These are phyloP conservation scores for Suillus cothurnatus DNA, from an alignment of 768 basidiomycete species.

Conservation along the genomic window DNA sequence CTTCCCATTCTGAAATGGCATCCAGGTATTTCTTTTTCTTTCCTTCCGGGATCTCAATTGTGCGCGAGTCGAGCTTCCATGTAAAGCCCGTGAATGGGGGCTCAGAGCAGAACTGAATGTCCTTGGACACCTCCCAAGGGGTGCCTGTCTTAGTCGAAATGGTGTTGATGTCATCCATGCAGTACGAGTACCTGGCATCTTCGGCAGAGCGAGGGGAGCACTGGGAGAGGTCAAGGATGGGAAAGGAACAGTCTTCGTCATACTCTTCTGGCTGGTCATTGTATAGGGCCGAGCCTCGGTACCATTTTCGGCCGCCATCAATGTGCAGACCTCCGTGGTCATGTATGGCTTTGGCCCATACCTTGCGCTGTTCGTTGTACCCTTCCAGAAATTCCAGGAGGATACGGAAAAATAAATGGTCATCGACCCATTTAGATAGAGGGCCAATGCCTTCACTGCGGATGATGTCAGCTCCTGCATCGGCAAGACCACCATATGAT, in stretches of 20 bases:
- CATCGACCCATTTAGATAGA: slow-evolving; percentile 25
- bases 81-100: too few species aligned
- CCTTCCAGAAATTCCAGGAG: slow-evolving; percentile 1
- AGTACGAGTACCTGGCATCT: too few species aligned
- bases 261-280: neutral
- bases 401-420: slow-evolving; percentile 21
- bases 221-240: neutral
- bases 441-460: slow-evolving; percentile 20
- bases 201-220: too few species aligned
- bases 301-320: too few species aligned
- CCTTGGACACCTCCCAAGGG: too few species aligned
- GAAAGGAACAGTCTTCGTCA: neutral
- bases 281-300: fast-evolving
- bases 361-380: slow-evolving; percentile 3
- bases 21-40: too few species aligned
- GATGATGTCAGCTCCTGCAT: slow-evolving; percentile 16
- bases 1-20: too few species aligned
- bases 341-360: slow-evolving; percentile 12
- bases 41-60: too few species aligned
- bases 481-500: slow-evolving; percentile 25
- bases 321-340: neutral
- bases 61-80: fast-evolving
- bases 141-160: too few species aligned
- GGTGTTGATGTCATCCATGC: too few species aligned
- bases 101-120: too few species aligned